A percentile compares a stretch with the other conserved stretches of the same genome.
Conservation (phyloP, 441 rosid genomes). For the Syzygium malaccense region DNA sequence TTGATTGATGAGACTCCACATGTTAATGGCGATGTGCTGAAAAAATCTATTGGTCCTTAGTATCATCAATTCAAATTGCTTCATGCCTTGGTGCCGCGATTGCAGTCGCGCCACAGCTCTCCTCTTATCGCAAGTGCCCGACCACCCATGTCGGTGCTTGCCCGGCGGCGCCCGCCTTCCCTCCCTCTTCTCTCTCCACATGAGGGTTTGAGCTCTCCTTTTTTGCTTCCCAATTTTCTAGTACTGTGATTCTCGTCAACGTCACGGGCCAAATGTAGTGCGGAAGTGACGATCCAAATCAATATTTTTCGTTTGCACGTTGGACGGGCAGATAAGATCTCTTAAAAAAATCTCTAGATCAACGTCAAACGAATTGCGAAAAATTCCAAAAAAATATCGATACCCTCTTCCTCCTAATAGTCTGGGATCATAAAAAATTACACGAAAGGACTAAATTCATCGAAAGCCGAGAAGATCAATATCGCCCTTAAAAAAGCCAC, state of each 20-base stretch:
- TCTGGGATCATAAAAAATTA: background rate
- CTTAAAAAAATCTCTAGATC: background rate
- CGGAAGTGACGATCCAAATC: accelerated
- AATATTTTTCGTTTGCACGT: background rate
- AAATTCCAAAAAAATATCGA: background rate
- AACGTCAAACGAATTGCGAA: background rate
- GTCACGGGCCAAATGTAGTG: accelerated
- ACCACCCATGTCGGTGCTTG: background rate
- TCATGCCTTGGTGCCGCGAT: background rate
- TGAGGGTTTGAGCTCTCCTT: background rate
- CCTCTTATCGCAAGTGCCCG: background rate
- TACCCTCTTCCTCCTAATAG: background rate
- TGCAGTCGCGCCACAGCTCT: background rate
- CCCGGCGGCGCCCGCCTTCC: background rate
- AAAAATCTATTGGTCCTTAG: background rate
- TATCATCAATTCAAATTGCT: background rate
- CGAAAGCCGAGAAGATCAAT: background rate
- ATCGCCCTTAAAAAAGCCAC: background rate
- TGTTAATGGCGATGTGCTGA: background rate
- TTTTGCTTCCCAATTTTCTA: background rate
- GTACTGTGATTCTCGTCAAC: background rate
- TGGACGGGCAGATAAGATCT: accelerated
- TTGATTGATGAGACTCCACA: background rate
- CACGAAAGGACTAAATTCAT: background rate
- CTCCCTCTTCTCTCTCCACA: background rate